Evolutionary conservation across 345 rosid species (phyloP).

Genomic region (Clausena lansium): DNA sequence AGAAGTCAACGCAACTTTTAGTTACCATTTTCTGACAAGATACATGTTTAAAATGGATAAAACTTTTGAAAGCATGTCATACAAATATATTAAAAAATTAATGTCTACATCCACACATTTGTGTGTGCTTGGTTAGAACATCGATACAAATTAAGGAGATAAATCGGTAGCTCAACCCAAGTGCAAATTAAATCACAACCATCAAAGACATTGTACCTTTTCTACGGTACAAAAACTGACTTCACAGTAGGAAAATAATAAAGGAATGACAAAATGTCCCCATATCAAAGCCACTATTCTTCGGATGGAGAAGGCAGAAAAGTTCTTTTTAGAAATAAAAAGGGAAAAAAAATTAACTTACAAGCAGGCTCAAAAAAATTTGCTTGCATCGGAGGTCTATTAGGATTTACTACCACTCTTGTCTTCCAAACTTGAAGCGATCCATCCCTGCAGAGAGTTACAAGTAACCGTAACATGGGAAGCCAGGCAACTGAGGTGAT

Average conservation of each 20-base stretch:
- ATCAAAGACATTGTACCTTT: neutral
- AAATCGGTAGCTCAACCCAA: neutral
- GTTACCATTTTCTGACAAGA: conserved; percentile 1
- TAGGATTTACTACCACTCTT: conserved; percentile 69
- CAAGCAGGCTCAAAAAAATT: conserved; percentile 94
- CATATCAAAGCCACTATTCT: neutral
- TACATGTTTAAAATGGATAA: neutral
- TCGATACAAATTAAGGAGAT: neutral
- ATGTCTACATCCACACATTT: neutral
- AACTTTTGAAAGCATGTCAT: neutral
- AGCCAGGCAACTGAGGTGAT: conserved; percentile 89
- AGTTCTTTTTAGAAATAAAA: neutral
- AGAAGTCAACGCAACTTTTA: conserved; percentile 8
- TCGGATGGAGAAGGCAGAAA: neutral
- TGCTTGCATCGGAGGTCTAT: conserved; percentile 87
- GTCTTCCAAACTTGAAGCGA: conserved; percentile 95
- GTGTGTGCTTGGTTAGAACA: too few species aligned
- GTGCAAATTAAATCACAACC: neutral
- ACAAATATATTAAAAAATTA: neutral
- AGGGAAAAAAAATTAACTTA: conserved; percentile 24
- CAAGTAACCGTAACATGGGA: conserved; percentile 71
- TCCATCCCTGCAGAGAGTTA: conserved; percentile 90
- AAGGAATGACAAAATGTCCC: neutral
- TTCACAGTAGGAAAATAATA: neutral
- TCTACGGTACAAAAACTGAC: neutral